A percentile compares a stretch with the other conserved stretches of the same genome.
Evolutionary conservation across 116 monocot genomes (phyloP).

Genomic region (Zostera marina): DNA sequence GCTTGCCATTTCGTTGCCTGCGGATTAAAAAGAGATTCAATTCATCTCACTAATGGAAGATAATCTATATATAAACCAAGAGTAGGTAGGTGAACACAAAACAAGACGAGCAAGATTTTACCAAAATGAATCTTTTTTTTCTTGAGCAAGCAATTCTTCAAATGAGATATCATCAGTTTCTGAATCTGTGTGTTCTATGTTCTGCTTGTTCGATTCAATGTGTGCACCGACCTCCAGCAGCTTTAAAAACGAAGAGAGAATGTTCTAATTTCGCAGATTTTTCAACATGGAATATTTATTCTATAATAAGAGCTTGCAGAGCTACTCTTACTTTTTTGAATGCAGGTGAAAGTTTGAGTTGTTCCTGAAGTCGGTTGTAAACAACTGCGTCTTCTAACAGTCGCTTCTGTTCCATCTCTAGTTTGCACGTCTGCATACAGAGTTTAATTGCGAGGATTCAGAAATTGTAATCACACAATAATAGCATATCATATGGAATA

Average conservation of each 20-base stretch:
- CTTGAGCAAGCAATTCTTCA: constrained; percentile 60
- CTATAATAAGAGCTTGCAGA: background rate
- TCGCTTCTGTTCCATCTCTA: constrained; percentile 54
- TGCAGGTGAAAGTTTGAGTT: constrained; percentile 61
- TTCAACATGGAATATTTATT: background rate
- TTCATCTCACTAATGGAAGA: background rate
- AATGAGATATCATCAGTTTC: constrained; percentile 55
- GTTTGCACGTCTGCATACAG: constrained; percentile 35
- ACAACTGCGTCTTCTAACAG: constrained; percentile 60
- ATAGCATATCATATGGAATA: background rate
- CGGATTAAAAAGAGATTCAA: constrained; percentile 1
- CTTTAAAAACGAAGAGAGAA: constrained; percentile 14
- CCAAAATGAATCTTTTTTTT: constrained; percentile 70
- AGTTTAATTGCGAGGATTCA: background rate
- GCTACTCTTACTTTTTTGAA: constrained; percentile 51
- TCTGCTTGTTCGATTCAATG: constrained; percentile 27
- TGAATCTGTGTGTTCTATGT: background rate
- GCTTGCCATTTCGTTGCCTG: constrained; percentile 54
- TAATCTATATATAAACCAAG: background rate
- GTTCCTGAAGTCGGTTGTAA: constrained; percentile 60
- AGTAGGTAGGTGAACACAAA: background rate
- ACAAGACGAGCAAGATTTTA: background rate
- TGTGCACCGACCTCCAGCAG: constrained; percentile 42
- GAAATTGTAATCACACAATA: background rate
- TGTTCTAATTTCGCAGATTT: background rate